phyloP scores from a whole-genome alignment of 2,329 filamentous ascomycete species.

The Exophiala sideris region DNA sequence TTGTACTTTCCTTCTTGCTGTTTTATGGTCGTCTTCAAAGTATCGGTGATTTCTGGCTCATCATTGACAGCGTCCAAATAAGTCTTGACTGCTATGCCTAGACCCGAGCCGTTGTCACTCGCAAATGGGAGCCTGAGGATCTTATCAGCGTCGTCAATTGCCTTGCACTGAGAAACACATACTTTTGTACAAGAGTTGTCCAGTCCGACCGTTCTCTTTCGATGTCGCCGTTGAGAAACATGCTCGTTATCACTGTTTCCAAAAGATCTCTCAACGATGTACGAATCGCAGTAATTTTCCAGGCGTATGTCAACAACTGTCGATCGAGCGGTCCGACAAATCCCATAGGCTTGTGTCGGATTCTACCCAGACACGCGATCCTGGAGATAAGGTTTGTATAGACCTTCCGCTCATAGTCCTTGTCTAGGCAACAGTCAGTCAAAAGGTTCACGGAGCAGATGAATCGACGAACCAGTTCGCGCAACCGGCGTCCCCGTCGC shows the following conservation, averaged over 20 bases:
- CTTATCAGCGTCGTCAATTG: constrained; percentile 19
- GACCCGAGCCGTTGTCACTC: constrained; percentile 44
- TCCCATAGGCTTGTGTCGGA: constrained; percentile 79
- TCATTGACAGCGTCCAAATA: constrained; percentile 42
- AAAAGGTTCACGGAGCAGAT: neutral
- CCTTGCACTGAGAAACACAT: constrained; percentile 33
- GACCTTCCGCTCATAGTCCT: constrained; percentile 55
- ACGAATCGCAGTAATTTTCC: constrained; percentile 74
- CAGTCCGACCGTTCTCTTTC: constrained; percentile 66
- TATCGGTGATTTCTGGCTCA: constrained; percentile 18
- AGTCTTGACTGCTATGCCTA: constrained; percentile 48
- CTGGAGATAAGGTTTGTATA: constrained; percentile 81
- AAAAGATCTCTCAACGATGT: constrained; percentile 76
- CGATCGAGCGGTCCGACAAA: constrained; percentile 94
- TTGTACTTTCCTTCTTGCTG: constrained; percentile 25
- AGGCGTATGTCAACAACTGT: constrained; percentile 81
- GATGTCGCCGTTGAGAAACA: constrained; percentile 78
- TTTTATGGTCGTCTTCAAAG: constrained; percentile 24
- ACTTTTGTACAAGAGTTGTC: constrained; percentile 70
- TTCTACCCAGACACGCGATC: constrained; percentile 75
- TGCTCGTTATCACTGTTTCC: constrained; percentile 74
- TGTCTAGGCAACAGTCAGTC: constrained; percentile 49
- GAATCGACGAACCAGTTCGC: constrained; percentile 12
- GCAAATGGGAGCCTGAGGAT: constrained; percentile 41
- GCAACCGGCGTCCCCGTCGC: constrained; percentile 41